A percentile compares a stretch with the other conserved stretches of the same genome.
Conservation (phyloP, 768 basidiomycete species). For the Chalciporus sphaerocephalus region DNA sequence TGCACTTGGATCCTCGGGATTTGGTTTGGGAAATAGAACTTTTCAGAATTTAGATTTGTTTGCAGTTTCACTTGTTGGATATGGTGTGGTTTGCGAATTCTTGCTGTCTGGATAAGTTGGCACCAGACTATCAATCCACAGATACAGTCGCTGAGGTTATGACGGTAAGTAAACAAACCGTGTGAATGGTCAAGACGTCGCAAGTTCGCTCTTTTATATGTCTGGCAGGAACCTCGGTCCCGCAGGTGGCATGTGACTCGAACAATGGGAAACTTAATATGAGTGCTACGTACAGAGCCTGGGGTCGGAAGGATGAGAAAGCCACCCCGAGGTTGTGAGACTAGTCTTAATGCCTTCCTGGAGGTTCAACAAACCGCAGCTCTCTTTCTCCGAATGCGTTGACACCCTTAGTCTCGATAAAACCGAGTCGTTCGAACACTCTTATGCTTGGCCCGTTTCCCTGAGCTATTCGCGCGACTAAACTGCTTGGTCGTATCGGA, state of each 20-base stretch:
- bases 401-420: constrained; percentile 59
- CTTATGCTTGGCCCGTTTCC: constrained; percentile 64
- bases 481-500: constrained; percentile 39
- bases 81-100: neutral
- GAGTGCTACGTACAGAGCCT: neutral
- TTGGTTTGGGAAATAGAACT: neutral
- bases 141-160: constrained; percentile 5
- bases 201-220: constrained; percentile 10
- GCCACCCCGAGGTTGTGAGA: constrained; percentile 6
- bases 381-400: constrained; percentile 83
- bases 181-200: neutral
- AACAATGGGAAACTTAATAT: constrained; percentile 11
- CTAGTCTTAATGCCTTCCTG: neutral
- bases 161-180: constrained; percentile 12
- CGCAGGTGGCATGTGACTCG: constrained; percentile 11
- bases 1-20: too few relatives aligned
- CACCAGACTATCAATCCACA: neutral
- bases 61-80: neutral
- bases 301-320: neutral
- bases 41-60: neutral
- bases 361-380: constrained; percentile 44
- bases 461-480: constrained; percentile 70
- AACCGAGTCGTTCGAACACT: constrained; percentile 76
- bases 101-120: neutral
- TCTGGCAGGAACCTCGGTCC: neutral